Evolutionary conservation across 495 filamentous ascomycete species (phyloP).

Genomic region (Pseudotulostoma volvatum): DNA sequence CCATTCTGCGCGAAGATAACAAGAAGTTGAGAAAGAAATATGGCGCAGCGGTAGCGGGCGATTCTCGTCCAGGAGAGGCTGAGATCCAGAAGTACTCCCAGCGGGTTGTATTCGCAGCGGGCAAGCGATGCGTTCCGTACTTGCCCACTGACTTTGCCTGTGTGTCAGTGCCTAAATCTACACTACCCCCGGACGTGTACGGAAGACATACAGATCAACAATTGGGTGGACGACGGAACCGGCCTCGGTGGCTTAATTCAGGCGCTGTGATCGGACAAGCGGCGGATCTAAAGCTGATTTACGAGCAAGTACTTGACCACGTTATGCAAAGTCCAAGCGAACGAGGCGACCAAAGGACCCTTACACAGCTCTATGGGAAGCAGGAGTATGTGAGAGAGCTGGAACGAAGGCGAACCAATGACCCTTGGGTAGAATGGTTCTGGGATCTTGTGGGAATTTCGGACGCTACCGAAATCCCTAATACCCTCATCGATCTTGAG

Average conservation of each 20-base stretch:
- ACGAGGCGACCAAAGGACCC: conserved; percentile 30
- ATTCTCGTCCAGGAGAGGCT: conserved; percentile 9
- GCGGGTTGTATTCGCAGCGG: conserved; percentile 42
- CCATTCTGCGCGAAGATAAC: conserved; percentile 32
- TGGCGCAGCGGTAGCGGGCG: conserved; percentile 22
- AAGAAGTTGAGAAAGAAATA: conserved; percentile 30
- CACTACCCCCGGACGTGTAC: conserved; percentile 39
- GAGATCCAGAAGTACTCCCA: conserved; percentile 35
- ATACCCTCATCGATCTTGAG: conserved; percentile 20
- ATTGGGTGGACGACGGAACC: conserved; percentile 22
- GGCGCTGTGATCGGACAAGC: conserved; percentile 37
- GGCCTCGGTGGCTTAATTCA: conserved; percentile 36
- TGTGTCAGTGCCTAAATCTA: conserved; percentile 36
- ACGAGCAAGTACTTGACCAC: conserved; percentile 27
- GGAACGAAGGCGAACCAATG: conserved; percentile 25
- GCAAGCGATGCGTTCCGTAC: conserved; percentile 39
- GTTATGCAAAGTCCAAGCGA: conserved; percentile 15
- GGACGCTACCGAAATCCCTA: conserved; percentile 31
- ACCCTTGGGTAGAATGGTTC: conserved; percentile 29
- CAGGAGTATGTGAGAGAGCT: conserved; percentile 41
- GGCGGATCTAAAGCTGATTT: conserved; percentile 34
- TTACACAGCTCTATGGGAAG: conserved; percentile 40
- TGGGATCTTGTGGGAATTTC: conserved; percentile 26
- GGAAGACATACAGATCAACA: conserved; percentile 36
- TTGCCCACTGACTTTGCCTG: conserved; percentile 33